phyloP scores from a whole-genome alignment of 192 early-diverging fungal species.

The Rhizoclosmatium sp. region DNA sequence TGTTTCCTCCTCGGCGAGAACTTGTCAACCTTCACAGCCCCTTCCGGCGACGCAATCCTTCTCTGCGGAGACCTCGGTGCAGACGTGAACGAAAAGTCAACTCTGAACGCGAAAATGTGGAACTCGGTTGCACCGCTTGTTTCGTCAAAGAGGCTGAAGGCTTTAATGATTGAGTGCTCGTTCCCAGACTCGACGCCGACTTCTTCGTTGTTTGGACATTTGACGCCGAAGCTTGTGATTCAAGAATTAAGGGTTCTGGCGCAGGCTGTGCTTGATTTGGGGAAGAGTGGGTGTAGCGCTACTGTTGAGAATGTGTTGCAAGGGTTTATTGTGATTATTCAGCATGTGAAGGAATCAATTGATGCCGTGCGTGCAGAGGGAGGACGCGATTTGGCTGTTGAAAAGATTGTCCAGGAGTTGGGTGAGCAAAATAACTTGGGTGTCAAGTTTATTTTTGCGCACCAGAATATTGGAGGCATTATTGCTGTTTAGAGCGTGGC shows the following conservation, averaged over 20 bases:
- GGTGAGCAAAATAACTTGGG: background rate
- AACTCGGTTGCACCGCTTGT: slow-evolving; percentile 16
- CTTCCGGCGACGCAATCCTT: background rate
- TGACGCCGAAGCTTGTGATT: slow-evolving; percentile 26
- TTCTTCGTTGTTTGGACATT: slow-evolving; percentile 20
- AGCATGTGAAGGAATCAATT: slow-evolving; percentile 26
- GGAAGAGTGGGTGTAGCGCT: background rate
- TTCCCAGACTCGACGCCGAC: slow-evolving; percentile 6
- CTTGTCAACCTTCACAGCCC: background rate
- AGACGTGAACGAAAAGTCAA: slow-evolving; percentile 9
- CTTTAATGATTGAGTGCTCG: slow-evolving; percentile 35
- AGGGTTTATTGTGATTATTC: slow-evolving; percentile 15
- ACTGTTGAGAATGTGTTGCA: background rate
- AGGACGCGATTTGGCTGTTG: background rate
- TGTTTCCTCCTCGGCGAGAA: slow-evolving; percentile 26
- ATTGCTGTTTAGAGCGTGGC: background rate
- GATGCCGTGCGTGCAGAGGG: background rate
- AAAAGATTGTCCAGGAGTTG: background rate
- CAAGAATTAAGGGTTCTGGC: slow-evolving; percentile 18
- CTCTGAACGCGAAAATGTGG: slow-evolving; percentile 14
- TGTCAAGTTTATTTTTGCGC: background rate
- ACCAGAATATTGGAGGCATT: slow-evolving; percentile 4
- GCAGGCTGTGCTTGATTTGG: background rate
- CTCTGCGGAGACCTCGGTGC: slow-evolving; percentile 34
- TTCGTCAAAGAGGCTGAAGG: background rate